A percentile compares a stretch with the other conserved stretches of the same genome.
phyloP scores from a whole-genome alignment of 2,329 filamentous ascomycete species.

The Ceratocystis papillata region DNA sequence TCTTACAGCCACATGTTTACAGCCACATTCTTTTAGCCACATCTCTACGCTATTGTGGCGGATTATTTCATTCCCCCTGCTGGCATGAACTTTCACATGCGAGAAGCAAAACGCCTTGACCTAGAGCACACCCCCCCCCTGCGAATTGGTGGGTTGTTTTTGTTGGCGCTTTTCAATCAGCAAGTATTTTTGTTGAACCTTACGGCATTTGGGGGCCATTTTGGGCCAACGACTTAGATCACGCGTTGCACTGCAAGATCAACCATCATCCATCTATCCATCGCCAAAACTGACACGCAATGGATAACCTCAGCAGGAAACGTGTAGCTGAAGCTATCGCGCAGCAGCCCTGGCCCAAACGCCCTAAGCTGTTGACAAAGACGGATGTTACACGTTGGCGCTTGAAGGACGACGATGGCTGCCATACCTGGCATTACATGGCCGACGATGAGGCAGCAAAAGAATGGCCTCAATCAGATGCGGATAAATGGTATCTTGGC shows the following conservation, averaged over 20 bases:
- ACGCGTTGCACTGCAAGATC: neutral
- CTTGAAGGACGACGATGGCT: conserved; percentile 63
- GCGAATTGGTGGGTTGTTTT: neutral
- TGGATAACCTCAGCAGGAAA: conserved; percentile 32
- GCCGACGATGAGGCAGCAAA: conserved; percentile 58
- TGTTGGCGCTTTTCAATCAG: neutral
- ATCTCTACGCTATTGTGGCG: neutral
- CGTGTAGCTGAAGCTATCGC: conserved; percentile 34
- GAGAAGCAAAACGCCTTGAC: neutral
- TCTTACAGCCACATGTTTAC: conserved; percentile 10
- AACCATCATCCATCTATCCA: neutral
- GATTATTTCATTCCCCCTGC: neutral
- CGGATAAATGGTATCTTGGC: conserved; percentile 84
- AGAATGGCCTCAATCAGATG: conserved; percentile 72
- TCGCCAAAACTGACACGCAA: neutral
- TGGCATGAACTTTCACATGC: neutral
- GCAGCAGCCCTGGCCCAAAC: conserved; percentile 35
- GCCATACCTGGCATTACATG: conserved; percentile 92
- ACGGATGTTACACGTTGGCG: conserved; percentile 82
- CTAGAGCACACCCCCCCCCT: neutral
- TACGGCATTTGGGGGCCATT: neutral
- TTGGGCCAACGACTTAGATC: neutral
- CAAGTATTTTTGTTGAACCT: neutral
- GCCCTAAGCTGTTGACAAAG: conserved; percentile 41
- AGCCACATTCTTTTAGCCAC: conserved; percentile 6